phyloP scores from a whole-genome alignment of 208 protist species.

The Herpetomonas samuelpessoai region DNA sequence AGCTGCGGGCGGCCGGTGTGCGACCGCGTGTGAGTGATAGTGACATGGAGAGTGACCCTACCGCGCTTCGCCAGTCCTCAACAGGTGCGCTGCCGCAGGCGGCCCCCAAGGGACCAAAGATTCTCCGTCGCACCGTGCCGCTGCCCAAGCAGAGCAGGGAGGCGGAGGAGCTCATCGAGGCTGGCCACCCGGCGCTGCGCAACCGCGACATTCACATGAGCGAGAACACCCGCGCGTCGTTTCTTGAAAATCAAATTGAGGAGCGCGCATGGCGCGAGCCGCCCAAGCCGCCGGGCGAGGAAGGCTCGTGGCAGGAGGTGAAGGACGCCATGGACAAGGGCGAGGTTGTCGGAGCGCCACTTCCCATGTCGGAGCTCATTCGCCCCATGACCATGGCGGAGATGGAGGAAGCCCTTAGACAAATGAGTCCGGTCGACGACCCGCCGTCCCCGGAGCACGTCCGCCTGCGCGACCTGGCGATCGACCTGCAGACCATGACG shows the following conservation, averaged over 20 bases:
- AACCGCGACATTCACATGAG: conserved; percentile 59
- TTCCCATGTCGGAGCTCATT: conserved; percentile 45
- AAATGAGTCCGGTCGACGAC: conserved; percentile 63
- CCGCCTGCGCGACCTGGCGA: conserved; percentile 30
- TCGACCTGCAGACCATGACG: conserved; percentile 76
- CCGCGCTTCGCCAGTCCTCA: neutral
- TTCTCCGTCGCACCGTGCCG: conserved; percentile 67
- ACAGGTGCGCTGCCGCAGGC: neutral
- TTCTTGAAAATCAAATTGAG: conserved; percentile 81
- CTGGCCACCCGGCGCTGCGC: conserved; percentile 65
- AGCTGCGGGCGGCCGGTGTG: neutral
- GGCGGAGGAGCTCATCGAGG: conserved; percentile 71
- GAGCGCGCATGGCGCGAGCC: conserved; percentile 89
- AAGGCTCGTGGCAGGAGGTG: conserved; percentile 86
- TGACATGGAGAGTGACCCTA: conserved; percentile 1
- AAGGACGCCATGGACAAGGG: conserved; percentile 70
- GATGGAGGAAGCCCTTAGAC: conserved; percentile 51
- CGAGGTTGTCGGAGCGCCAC: conserved; percentile 54
- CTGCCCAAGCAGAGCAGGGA: conserved; percentile 49
- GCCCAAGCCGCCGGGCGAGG: conserved; percentile 75
- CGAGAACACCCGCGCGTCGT: conserved; percentile 65
- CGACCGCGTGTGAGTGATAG: neutral
- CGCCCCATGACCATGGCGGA: conserved; percentile 75
- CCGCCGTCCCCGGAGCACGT: conserved; percentile 66
- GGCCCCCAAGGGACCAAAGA: conserved; percentile 38